A percentile compares a stretch with the other conserved stretches of the same genome.
These are phyloP conservation scores for Suillus weaverae DNA, from an alignment of 768 basidiomycete species.

Conservation along the genomic window DNA sequence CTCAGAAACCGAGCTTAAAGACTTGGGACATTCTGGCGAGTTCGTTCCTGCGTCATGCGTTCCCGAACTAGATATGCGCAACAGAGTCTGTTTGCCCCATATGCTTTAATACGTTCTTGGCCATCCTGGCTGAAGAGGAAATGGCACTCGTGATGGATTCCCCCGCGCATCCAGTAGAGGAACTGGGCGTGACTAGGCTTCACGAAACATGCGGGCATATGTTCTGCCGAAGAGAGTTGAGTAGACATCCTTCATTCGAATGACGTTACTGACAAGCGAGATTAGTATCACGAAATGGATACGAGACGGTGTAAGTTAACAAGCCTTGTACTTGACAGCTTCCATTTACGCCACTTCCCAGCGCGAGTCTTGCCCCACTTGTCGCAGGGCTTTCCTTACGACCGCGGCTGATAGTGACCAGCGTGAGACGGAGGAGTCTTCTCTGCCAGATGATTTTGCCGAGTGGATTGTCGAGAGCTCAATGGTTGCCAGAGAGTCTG, in stretches of 20 bases:
- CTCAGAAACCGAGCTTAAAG: conserved; percentile 48
- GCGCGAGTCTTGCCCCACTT: conserved; percentile 69
- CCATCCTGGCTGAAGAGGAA: conserved; percentile 74
- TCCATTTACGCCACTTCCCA: conserved; percentile 20
- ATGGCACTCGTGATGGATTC: conserved; percentile 74
- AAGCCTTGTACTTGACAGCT: neutral
- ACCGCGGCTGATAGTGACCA: conserved; percentile 14
- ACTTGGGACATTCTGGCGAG: conserved; percentile 49
- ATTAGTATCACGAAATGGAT: conserved; percentile 67
- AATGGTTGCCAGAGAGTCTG: conserved; percentile 19
- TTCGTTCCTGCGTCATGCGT: neutral
- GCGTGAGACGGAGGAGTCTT: conserved; percentile 9
- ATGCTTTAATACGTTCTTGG: conserved; percentile 68
- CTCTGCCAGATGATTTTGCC: conserved; percentile 13
- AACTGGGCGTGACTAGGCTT: conserved; percentile 69
- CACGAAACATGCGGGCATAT: conserved; percentile 58
- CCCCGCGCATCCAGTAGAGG: conserved; percentile 68
- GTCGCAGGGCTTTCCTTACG: conserved; percentile 49
- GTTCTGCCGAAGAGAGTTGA: conserved; percentile 83
- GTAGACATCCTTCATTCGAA: conserved; percentile 21
- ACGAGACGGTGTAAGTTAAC: conserved; percentile 48
- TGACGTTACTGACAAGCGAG: conserved; percentile 18
- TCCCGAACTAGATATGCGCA: conserved; percentile 4
- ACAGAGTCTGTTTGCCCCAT: conserved; percentile 74
- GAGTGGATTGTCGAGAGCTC: conserved; percentile 21